A percentile compares a stretch with the other conserved stretches of the same genome.
Conservation (phyloP, 2,329 filamentous ascomycete species). For the Bipolaris oryzae region DNA sequence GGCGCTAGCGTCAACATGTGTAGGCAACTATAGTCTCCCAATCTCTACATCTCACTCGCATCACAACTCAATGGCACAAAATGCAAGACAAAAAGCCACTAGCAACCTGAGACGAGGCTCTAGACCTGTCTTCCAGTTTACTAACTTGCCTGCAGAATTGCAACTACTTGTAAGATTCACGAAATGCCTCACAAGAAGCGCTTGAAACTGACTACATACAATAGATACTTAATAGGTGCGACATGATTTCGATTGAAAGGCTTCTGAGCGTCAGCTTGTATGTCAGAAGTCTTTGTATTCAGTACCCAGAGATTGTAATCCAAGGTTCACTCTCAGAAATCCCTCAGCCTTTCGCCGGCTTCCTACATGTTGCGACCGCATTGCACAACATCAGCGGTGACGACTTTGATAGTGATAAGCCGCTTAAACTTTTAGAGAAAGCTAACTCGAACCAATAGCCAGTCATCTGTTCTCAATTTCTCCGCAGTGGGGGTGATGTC, state of each 20-base stretch:
- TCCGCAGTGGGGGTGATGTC: background rate
- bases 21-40: background rate
- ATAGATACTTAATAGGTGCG: background rate
- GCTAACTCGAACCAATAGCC: background rate
- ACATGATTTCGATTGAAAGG: background rate
- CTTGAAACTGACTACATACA: background rate
- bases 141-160: background rate
- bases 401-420: background rate
- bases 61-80: background rate
- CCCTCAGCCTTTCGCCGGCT: background rate
- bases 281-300: background rate
- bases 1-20: conserved; percentile 4
- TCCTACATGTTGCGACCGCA: background rate
- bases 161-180: background rate
- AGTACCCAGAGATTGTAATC: background rate
- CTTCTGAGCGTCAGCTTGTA: background rate
- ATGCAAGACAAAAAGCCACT: background rate
- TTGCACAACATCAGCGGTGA: background rate
- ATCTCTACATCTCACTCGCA: background rate
- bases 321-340: background rate
- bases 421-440: background rate
- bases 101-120: background rate
- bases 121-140: background rate
- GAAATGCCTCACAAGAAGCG: background rate
- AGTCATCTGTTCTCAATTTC: background rate